Evolutionary conservation across 2,329 filamentous ascomycete genomes (phyloP).

Genomic region (Claviceps sp.): DNA sequence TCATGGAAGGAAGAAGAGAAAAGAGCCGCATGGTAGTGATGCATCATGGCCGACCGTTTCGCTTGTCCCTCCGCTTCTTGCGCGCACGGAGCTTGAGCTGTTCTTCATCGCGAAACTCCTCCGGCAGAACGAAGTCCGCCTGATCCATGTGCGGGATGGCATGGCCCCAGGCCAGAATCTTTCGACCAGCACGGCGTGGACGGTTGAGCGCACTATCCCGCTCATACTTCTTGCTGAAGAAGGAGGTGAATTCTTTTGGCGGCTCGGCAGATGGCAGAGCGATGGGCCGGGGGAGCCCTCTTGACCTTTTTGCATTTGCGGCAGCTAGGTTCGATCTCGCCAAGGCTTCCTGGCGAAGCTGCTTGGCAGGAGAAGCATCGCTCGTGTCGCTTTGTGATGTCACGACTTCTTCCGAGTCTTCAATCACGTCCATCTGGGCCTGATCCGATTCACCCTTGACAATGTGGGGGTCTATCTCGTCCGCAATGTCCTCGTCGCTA

Average conservation of each 20-base stretch:
- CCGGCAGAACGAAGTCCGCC: conserved; percentile 61
- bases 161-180: conserved; percentile 66
- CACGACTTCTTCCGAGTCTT: conserved; percentile 8
- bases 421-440: conserved; percentile 21
- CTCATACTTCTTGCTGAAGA: conserved; percentile 69
- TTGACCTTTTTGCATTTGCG: conserved; percentile 20
- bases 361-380: conserved; percentile 41
- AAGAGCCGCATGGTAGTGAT: neutral
- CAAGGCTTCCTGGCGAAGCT: conserved; percentile 60
- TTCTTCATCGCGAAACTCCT: conserved; percentile 45
- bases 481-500: conserved; percentile 19
- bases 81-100: conserved; percentile 45
- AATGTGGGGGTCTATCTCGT: conserved; percentile 10
- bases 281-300: conserved; percentile 13
- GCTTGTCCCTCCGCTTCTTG: conserved; percentile 46
- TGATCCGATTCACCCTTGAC: conserved; percentile 7
- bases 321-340: conserved; percentile 34
- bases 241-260: conserved; percentile 63
- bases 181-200: conserved; percentile 54
- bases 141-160: conserved; percentile 61
- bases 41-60: conserved; percentile 31
- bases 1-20: neutral
- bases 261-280: conserved; percentile 23
- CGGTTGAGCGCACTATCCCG: conserved; percentile 68
- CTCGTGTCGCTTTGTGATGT: conserved; percentile 44